These are phyloP conservation scores for Gonapodya prolifera DNA, from an alignment of 192 early-diverging fungal genomes.

Conservation along the genomic window DNA sequence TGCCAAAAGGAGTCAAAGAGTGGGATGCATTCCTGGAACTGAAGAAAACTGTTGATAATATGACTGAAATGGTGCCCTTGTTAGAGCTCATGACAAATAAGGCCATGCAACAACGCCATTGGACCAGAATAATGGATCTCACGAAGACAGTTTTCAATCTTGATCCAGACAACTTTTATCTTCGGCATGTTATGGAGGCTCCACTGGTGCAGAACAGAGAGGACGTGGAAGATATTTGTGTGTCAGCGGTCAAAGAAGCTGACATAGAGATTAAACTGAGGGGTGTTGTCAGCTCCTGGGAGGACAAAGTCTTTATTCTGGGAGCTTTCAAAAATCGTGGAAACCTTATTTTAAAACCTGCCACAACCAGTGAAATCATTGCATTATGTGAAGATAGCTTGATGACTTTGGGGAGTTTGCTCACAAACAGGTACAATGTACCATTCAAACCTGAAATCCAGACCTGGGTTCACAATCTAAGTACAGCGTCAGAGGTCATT, in stretches of 20 bases:
- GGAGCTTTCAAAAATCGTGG: constrained; percentile 45
- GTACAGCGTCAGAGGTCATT: constrained; percentile 50
- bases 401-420: constrained; percentile 45
- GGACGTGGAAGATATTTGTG: constrained; percentile 55
- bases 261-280: constrained; percentile 52
- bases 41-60: constrained; percentile 45
- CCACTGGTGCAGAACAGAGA: constrained; percentile 38
- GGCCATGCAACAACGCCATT: constrained; percentile 45
- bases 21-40: constrained; percentile 52
- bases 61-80: constrained; percentile 39
- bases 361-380: constrained; percentile 46
- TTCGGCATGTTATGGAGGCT: constrained; percentile 45
- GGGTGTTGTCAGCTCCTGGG: constrained; percentile 40
- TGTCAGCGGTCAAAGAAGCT: constrained; percentile 46
- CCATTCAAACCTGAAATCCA: constrained; percentile 49
- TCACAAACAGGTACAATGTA: constrained; percentile 50
- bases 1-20: constrained; percentile 50
- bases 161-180: constrained; percentile 48
- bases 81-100: constrained; percentile 53
- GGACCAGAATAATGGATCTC: constrained; percentile 36
- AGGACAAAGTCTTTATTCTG: constrained; percentile 43
- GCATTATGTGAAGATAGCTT: constrained; percentile 48
- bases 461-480: constrained; percentile 51
- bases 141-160: constrained; percentile 44
- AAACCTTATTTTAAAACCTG: constrained; percentile 44